Evolutionary conservation across 257 asterid genomes (phyloP).

Genomic region (Anisodus tanguticus): DNA sequence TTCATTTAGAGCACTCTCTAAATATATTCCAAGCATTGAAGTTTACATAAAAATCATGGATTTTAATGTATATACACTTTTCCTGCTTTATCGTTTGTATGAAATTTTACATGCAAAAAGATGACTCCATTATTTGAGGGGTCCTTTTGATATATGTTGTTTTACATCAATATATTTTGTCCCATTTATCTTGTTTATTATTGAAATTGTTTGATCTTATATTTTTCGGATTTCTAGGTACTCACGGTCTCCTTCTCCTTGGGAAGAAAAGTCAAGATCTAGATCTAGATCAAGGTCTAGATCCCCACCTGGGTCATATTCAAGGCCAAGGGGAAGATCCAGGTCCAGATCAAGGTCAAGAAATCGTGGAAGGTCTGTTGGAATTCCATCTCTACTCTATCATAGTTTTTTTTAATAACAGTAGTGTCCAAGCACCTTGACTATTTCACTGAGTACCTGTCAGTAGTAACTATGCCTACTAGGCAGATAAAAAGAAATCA

Average conservation of each 20-base stretch:
- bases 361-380: constrained; percentile 31
- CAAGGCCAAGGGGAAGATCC: constrained; percentile 25
- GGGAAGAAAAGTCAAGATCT: constrained; percentile 30
- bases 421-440: constrained; percentile 8
- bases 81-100: neutral
- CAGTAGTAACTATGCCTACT: neutral
- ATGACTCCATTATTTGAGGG: neutral
- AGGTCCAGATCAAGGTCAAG: constrained; percentile 33
- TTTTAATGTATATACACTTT: neutral
- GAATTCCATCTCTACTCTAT: constrained; percentile 23
- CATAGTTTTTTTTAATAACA: neutral
- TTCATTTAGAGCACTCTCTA: neutral
- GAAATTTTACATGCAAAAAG: neutral
- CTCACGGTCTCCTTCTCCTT: constrained; percentile 33
- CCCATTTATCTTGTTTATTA: constrained; percentile 13
- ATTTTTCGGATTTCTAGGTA: constrained; percentile 16
- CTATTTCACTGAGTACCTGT: neutral
- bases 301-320: constrained; percentile 64
- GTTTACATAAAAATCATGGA: neutral
- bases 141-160: neutral
- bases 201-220: neutral
- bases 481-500: neutral
- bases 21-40: neutral
- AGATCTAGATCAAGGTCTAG: constrained; percentile 52
- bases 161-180: neutral